phyloP scores from a whole-genome alignment of 208 protist genomes.

The Naegleria fowleri region DNA sequence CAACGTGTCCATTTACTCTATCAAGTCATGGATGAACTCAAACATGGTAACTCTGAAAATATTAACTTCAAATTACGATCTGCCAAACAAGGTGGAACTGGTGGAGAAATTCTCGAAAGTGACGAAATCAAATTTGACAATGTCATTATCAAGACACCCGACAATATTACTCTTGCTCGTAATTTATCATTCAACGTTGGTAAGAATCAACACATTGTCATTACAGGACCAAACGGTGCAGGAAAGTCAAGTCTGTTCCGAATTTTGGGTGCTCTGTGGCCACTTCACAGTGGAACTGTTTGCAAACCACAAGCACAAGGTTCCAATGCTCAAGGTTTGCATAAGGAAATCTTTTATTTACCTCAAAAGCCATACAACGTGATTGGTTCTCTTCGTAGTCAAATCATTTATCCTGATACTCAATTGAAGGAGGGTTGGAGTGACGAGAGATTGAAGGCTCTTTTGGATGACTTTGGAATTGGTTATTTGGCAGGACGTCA shows the following conservation, averaged over 20 bases:
- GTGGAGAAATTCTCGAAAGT: background rate
- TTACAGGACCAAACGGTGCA: conserved; percentile 26
- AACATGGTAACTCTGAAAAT: background rate
- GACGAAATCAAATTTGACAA: conserved; percentile 19
- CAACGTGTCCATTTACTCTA: background rate
- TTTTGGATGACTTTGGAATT: conserved; percentile 2
- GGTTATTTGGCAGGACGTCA: conserved; percentile 13
- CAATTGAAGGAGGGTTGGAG: background rate
- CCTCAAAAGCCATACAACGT: conserved; percentile 30
- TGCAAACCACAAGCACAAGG: conserved; percentile 20
- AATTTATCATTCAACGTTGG: background rate
- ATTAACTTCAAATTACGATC: background rate
- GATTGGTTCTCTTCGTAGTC: conserved; percentile 38
- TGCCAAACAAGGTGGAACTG: background rate
- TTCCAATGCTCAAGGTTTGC: background rate
- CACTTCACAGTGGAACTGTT: conserved; percentile 26
- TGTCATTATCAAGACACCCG: conserved; percentile 6
- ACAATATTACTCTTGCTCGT: background rate
- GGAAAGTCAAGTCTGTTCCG: conserved; percentile 42
- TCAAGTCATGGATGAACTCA: background rate
- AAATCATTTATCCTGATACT: conserved; percentile 48
- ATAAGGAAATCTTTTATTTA: conserved; percentile 23
- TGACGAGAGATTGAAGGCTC: background rate
- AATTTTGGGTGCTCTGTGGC: conserved; percentile 43
- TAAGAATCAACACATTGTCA: background rate